Evolutionary conservation across 2,329 filamentous ascomycete species (phyloP).

Genomic region (Metarhizium sp.): DNA sequence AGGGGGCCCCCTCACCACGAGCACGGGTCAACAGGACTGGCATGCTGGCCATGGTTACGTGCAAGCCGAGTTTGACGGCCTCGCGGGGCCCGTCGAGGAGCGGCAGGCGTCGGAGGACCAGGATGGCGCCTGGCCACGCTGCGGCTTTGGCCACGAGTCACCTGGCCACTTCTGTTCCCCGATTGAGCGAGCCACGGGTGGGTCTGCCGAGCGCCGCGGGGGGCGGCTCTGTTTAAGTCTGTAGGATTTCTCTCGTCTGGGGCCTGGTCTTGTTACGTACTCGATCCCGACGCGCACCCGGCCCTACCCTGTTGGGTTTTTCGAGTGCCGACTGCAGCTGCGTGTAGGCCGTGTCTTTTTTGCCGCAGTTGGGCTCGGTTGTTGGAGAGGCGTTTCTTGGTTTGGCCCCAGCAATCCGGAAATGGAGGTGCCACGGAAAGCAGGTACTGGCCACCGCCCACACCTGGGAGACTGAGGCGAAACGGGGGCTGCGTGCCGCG

Average conservation of each 20-base stretch:
- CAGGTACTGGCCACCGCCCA: constrained; percentile 1
- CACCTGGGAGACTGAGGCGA: not conserved
- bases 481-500: not conserved
- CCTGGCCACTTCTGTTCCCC: constrained; percentile 2
- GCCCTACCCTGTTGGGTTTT: no score
- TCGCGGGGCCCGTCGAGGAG: not conserved
- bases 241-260: no score
- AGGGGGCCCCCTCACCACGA: no score
- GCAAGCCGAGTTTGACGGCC: not conserved
- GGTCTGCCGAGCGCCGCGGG: constrained; percentile 1
- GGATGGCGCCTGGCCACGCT: not conserved
- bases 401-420: constrained; percentile 1
- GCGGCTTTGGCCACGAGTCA: constrained; percentile 1
- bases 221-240: not conserved
- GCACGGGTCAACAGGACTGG: no score
- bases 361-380: no score
- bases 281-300: no score
- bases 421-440: constrained; percentile 1
- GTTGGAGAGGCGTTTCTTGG: not conserved
- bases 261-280: no score
- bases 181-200: constrained; percentile 1
- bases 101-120: constrained; percentile 4
- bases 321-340: no score
- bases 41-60: not conserved
- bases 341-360: no score